These are phyloP conservation scores for Eutrema yunnanense DNA, from an alignment of 345 rosid genomes.

Conservation along the genomic window DNA sequence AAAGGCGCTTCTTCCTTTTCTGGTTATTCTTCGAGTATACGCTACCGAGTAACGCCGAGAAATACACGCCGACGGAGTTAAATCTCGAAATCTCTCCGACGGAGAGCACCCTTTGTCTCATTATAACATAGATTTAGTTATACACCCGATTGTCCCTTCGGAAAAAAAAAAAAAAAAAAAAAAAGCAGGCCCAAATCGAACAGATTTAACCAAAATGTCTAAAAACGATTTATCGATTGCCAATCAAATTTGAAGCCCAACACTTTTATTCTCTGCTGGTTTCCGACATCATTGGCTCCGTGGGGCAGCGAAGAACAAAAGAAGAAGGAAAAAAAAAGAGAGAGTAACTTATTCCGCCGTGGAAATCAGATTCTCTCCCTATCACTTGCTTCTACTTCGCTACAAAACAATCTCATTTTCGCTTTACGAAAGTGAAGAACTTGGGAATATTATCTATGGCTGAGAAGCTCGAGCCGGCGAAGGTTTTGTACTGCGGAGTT, in stretches of 20 bases:
- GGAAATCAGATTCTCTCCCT: neutral
- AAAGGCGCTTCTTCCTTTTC: too few species aligned
- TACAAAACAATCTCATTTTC: neutral
- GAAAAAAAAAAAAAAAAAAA: too few species aligned
- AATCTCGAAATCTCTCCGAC: too few species aligned
- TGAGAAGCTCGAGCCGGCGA: constrained; percentile 67
- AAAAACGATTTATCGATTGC: neutral
- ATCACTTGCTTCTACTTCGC: neutral
- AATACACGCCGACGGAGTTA: too few species aligned
- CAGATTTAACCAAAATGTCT: neutral
- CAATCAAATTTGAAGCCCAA: constrained; percentile 2
- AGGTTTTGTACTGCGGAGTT: constrained; percentile 63
- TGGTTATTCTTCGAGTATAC: too few species aligned
- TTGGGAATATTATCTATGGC: constrained; percentile 33
- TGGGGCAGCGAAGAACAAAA: neutral
- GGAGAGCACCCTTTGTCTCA: too few species aligned
- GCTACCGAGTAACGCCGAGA: too few species aligned
- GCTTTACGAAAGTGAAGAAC: neutral
- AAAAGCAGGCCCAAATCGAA: neutral
- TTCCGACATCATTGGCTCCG: constrained; percentile 14
- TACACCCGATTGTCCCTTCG: too few species aligned
- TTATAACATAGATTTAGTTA: too few species aligned
- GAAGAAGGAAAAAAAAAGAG: too few species aligned
- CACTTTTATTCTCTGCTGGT: neutral
- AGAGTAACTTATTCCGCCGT: neutral